A percentile compares a stretch with the other conserved stretches of the same genome.
Conservation (phyloP, 345 rosid genomes). For the Gossypium australe region DNA sequence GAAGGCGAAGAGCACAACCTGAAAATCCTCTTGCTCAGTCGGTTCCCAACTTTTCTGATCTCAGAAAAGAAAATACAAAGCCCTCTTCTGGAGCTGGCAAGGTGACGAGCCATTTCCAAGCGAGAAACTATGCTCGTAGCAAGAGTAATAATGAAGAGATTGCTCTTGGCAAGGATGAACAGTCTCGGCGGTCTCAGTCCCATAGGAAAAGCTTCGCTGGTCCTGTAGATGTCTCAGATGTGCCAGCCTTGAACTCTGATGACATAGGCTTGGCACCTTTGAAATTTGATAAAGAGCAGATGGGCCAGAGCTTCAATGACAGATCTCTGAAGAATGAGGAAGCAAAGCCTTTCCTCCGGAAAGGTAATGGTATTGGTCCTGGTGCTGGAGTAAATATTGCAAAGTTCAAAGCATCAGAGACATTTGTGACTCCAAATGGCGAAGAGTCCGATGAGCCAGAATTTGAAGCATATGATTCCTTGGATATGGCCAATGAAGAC, state of each 20-base stretch:
- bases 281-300: slow-evolving; percentile 59
- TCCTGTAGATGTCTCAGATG: slow-evolving; percentile 55
- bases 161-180: slow-evolving; percentile 61
- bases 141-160: slow-evolving; percentile 61
- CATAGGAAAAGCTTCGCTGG: slow-evolving; percentile 52
- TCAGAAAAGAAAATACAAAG: slow-evolving; percentile 86
- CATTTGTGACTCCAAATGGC: slow-evolving; percentile 40
- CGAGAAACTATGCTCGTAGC: slow-evolving; percentile 54
- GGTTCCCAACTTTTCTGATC: slow-evolving; percentile 80
- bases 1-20: slow-evolving; percentile 58
- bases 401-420: slow-evolving; percentile 46
- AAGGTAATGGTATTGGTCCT: slow-evolving; percentile 47
- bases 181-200: slow-evolving; percentile 46
- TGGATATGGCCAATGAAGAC: slow-evolving; percentile 41
- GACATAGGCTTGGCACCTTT: slow-evolving; percentile 39
- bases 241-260: slow-evolving; percentile 40
- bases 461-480: slow-evolving; percentile 47
- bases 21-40: slow-evolving; percentile 80
- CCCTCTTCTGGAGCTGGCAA: slow-evolving; percentile 56
- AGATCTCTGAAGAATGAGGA: slow-evolving; percentile 30
- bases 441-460: slow-evolving; percentile 42
- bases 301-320: slow-evolving; percentile 33
- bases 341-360: slow-evolving; percentile 40
- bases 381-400: slow-evolving; percentile 44
- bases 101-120: slow-evolving; percentile 50